phyloP scores from a whole-genome alignment of 2,329 filamentous ascomycete genomes.

The Talaromyces sp. region DNA sequence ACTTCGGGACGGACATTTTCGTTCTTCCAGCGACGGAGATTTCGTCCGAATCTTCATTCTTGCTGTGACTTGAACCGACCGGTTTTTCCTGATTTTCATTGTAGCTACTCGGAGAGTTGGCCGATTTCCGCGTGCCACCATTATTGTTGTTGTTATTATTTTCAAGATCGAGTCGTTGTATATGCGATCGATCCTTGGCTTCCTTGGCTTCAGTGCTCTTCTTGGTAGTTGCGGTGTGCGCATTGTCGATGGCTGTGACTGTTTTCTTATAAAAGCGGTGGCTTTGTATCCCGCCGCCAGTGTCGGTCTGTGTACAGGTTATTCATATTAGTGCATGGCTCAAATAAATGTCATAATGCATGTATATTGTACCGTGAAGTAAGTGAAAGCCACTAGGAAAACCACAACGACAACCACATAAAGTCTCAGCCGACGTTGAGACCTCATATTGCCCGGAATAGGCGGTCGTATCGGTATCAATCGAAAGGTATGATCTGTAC shows the following conservation, averaged over 20 bases:
- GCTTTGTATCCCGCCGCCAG: constrained; percentile 38
- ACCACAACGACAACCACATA: constrained; percentile 63
- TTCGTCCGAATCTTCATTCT: constrained; percentile 33
- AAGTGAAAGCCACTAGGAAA: constrained; percentile 65
- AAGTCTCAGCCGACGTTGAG: constrained; percentile 65
- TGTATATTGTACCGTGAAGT: constrained; percentile 62
- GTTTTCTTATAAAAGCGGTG: constrained; percentile 56
- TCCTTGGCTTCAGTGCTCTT: constrained; percentile 40
- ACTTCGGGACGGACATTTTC: constrained; percentile 45
- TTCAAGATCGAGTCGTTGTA: constrained; percentile 63
- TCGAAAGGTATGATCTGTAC: not conserved
- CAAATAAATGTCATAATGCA: not conserved
- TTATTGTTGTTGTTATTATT: constrained; percentile 53
- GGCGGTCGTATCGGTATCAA: not conserved
- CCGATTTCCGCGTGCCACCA: constrained; percentile 25
- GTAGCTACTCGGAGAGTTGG: constrained; percentile 11
- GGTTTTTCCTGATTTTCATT: constrained; percentile 25
- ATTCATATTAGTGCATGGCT: not conserved
- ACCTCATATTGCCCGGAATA: constrained; percentile 55
- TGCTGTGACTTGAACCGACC: not conserved
- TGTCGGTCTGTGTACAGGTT: constrained; percentile 33
- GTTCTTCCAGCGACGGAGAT: constrained; percentile 54
- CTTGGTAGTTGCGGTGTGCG: constrained; percentile 32
- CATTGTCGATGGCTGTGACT: constrained; percentile 51
- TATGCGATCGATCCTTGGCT: constrained; percentile 46